Conservation (phyloP, 2,329 filamentous ascomycete species). For the Eurotiales sp. region DNA sequence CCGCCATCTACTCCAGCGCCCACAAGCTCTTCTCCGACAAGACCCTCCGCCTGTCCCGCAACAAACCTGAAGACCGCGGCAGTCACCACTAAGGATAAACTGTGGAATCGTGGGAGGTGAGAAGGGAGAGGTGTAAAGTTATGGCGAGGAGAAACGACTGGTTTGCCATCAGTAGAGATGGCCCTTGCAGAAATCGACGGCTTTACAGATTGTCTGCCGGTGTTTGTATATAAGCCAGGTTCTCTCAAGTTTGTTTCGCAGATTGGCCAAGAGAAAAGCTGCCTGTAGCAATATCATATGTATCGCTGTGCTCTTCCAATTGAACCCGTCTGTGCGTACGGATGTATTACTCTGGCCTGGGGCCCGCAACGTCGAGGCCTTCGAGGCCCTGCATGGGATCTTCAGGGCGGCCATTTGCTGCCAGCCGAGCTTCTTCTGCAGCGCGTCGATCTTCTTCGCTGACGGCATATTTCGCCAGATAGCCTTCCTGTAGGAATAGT, state of each 20-base stretch:
- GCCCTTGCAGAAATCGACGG: slow-evolving; percentile 14
- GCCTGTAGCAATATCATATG: slow-evolving; percentile 15
- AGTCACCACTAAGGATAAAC: slow-evolving; percentile 10
- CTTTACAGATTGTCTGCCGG: slow-evolving; percentile 12
- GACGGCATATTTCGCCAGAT: slow-evolving; percentile 82
- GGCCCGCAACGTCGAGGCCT: slow-evolving; percentile 88
- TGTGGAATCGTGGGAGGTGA: too few relatives aligned
- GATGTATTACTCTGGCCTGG: slow-evolving; percentile 63
- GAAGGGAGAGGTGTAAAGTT: too few relatives aligned
- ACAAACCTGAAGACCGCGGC: slow-evolving; percentile 48
- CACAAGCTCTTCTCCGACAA: slow-evolving; percentile 87
- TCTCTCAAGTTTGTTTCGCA: slow-evolving; percentile 4
- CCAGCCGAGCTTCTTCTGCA: slow-evolving; percentile 52
- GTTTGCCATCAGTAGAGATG: slow-evolving; percentile 7
- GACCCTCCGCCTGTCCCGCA: slow-evolving; percentile 81
- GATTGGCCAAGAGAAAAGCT: slow-evolving; percentile 7
- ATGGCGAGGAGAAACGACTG: slow-evolving; percentile 8
- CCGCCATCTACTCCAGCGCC: slow-evolving; percentile 74
- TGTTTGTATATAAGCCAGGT: slow-evolving; percentile 16
- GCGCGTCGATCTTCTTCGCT: slow-evolving; percentile 71
- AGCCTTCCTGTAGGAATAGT: slow-evolving; percentile 71
- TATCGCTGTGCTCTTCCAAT: slow-evolving; percentile 21
- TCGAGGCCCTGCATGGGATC: slow-evolving; percentile 97
- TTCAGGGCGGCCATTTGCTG: slow-evolving; percentile 54
- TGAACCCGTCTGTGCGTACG: slow-evolving; percentile 8